These are phyloP conservation scores for Boletus pseudo-olivaceus DNA, from an alignment of 768 basidiomycete genomes.

Conservation along the genomic window DNA sequence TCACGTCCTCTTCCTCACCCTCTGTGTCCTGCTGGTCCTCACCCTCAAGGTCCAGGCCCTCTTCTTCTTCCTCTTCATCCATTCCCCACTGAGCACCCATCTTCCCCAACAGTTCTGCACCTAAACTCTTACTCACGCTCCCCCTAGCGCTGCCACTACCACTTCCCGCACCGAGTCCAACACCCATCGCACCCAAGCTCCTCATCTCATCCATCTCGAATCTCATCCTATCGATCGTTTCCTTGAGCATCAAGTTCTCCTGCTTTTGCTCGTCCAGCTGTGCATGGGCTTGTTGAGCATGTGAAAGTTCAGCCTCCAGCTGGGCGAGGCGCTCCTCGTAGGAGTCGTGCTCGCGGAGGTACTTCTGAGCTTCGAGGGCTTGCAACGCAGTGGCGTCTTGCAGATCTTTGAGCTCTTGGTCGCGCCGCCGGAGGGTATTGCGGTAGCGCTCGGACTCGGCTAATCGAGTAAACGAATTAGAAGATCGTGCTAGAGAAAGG, in stretches of 20 bases:
- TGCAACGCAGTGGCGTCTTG: constrained; percentile 60
- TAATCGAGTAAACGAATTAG: constrained; percentile 21
- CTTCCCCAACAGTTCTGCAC: constrained; percentile 66
- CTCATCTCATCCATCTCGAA: constrained; percentile 94
- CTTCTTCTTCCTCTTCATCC: constrained; percentile 42
- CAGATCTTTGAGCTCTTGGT: constrained; percentile 64
- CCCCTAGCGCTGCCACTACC: constrained; percentile 48
- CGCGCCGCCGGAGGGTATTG: constrained; percentile 67
- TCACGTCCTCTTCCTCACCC: constrained; percentile 60
- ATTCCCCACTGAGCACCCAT: constrained; percentile 46
- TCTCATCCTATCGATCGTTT: constrained; percentile 92
- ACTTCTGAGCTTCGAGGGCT: constrained; percentile 64
- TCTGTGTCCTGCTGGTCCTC: constrained; percentile 55
- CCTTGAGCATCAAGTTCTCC: constrained; percentile 88
- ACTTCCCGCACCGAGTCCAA: constrained; percentile 36
- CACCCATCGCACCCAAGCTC: constrained; percentile 37
- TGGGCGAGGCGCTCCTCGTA: constrained; percentile 68
- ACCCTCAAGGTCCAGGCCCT: constrained; percentile 31
- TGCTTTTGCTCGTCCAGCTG: constrained; percentile 91
- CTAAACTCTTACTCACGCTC: constrained; percentile 69
- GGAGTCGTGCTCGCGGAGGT: constrained; percentile 59
- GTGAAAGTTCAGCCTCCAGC: constrained; percentile 68
- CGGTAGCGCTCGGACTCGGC: constrained; percentile 79
- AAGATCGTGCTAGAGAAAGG: neutral
- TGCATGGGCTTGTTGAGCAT: constrained; percentile 68